Conservation (phyloP, 2,329 filamentous ascomycete genomes). For the Exophiala sideris region DNA sequence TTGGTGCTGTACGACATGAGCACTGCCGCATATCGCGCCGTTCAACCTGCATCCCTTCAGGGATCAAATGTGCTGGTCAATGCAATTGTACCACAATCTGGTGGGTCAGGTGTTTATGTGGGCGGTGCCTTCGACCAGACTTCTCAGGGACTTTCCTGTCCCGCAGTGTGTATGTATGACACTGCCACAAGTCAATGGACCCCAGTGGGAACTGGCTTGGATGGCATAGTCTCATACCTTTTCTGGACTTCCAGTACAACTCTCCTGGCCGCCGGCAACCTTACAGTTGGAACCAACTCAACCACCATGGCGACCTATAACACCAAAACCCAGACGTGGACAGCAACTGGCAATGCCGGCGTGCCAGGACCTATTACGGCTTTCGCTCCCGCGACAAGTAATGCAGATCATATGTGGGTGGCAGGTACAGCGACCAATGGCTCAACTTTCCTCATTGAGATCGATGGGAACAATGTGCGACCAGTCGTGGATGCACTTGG, state of each 20-base stretch:
- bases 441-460: slow-evolving; percentile 76
- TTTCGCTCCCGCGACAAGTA: slow-evolving; percentile 68
- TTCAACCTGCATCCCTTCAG: slow-evolving; percentile 71
- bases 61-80: slow-evolving; percentile 71
- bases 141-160: slow-evolving; percentile 79
- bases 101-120: slow-evolving; percentile 73
- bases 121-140: slow-evolving; percentile 73
- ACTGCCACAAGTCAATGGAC: slow-evolving; percentile 71
- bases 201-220: slow-evolving; percentile 68
- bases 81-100: slow-evolving; percentile 69
- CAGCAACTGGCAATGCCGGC: slow-evolving; percentile 54
- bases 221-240: slow-evolving; percentile 68
- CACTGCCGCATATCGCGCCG: slow-evolving; percentile 57
- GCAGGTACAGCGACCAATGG: slow-evolving; percentile 68
- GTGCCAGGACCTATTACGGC: slow-evolving; percentile 79
- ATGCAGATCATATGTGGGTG: slow-evolving; percentile 75
- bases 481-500: slow-evolving; percentile 63
- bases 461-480: slow-evolving; percentile 69
- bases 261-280: slow-evolving; percentile 73
- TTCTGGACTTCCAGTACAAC: slow-evolving; percentile 71
- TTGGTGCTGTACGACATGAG: slow-evolving; percentile 76
- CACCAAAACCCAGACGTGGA: slow-evolving; percentile 64
- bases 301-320: slow-evolving; percentile 73
- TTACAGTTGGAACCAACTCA: slow-evolving; percentile 64
- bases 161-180: slow-evolving; percentile 76